phyloP scores from a whole-genome alignment of 345 rosid species.

The Microthlaspi erraticum region DNA sequence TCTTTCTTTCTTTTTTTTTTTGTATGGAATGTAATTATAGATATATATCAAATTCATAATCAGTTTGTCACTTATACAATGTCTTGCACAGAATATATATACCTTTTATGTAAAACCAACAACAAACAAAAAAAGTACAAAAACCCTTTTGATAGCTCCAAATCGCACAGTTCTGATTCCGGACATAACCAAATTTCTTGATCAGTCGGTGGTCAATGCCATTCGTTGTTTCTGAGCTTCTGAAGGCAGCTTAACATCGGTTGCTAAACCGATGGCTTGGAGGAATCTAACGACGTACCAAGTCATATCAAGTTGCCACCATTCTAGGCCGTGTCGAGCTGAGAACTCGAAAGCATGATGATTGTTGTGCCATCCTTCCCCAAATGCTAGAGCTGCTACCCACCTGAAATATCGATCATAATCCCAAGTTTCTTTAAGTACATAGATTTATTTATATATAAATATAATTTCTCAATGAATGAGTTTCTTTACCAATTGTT shows the following conservation, averaged over 20 bases:
- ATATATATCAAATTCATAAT: slow-evolving; percentile 22
- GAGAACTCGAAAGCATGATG: slow-evolving; percentile 91
- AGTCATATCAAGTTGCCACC: slow-evolving; percentile 94
- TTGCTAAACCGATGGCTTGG: slow-evolving; percentile 72
- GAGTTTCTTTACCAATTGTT: slow-evolving; percentile 69
- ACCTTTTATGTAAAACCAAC: not conserved
- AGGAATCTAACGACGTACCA: slow-evolving; percentile 74
- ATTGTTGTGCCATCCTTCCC: slow-evolving; percentile 97
- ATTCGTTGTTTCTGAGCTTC: slow-evolving; percentile 64
- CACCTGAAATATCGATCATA: slow-evolving; percentile 56
- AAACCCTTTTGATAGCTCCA: slow-evolving; percentile 12
- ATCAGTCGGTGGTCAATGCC: slow-evolving; percentile 51
- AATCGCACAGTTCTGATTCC: slow-evolving; percentile 8
- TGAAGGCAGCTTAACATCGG: slow-evolving; percentile 70
- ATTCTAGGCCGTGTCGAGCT: slow-evolving; percentile 81
- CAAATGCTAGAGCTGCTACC: slow-evolving; percentile 88
- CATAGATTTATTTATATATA: not conserved
- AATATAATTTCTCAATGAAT: not conserved
- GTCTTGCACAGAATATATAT: slow-evolving; percentile 23
- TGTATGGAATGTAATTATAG: slow-evolving; percentile 35
- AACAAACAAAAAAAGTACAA: slow-evolving; percentile 21
- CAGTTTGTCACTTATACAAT: slow-evolving; percentile 39
- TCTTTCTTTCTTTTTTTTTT: too few species aligned
- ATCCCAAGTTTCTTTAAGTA: slow-evolving; percentile 10
- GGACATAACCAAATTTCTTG: not conserved